These are phyloP conservation scores for Pichia paraexigua DNA, from an alignment of 805 yeast genomes.

Conservation along the genomic window DNA sequence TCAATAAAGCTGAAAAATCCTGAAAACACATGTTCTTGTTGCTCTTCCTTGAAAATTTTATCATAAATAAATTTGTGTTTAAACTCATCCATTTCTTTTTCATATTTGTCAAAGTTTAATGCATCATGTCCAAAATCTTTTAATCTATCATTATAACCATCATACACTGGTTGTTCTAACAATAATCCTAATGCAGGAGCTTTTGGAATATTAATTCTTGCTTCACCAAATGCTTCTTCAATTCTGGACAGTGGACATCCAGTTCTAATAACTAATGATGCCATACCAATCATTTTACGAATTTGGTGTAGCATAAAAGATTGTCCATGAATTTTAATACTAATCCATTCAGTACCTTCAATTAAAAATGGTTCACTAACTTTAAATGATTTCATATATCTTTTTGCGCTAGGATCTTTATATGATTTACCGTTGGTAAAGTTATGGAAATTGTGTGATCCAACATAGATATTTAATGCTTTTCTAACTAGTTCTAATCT, in stretches of 20 bases:
- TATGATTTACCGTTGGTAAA: constrained; percentile 45
- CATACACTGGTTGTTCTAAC: constrained; percentile 88
- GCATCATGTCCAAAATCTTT: constrained; percentile 70
- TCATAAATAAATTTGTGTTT: constrained; percentile 86
- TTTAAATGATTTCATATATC: constrained; percentile 71
- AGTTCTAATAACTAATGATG: constrained; percentile 73
- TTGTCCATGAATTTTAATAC: constrained; percentile 95
- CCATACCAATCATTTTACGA: constrained; percentile 97
- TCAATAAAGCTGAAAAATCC: constrained; percentile 91
- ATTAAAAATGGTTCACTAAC: constrained; percentile 88
- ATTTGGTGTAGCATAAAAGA: constrained; percentile 98
- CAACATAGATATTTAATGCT: constrained; percentile 67
- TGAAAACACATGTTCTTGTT: constrained; percentile 76
- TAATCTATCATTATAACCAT: constrained; percentile 67
- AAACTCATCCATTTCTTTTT: constrained; percentile 70
- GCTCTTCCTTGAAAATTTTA: constrained; percentile 86
- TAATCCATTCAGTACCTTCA: constrained; percentile 92
- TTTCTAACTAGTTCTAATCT: constrained; percentile 57
- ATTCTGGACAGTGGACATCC: constrained; percentile 78
- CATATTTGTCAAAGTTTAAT: constrained; percentile 59
- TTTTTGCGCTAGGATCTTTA: constrained; percentile 76
- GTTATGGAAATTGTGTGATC: constrained; percentile 76
- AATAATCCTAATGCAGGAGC: constrained; percentile 94
- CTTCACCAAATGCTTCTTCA: constrained; percentile 63
- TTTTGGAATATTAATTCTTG: constrained; percentile 84